Base-by-base conservation (phyloP, 2,329 filamentous ascomycete species). In the Dissoconium aciculare region DNA sequence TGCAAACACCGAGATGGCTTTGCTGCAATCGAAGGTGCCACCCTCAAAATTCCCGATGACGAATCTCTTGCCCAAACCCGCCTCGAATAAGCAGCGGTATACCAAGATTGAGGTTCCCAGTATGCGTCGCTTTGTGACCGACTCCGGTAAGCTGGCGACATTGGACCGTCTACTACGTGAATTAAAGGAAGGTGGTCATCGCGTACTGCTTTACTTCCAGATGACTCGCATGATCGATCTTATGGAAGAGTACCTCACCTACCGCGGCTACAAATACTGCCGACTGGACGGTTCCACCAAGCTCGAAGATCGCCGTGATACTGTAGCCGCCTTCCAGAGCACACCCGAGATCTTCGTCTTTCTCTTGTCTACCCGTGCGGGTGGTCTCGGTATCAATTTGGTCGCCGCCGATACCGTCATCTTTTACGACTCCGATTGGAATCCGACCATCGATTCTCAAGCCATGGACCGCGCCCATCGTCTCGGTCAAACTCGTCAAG, bases 151-250 rank as follows among this genome's bases (percentile, higher is more conserved):
- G 62, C 71, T 98, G 37, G 85, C 84, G 27, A 83, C 84, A 51
- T 66, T 98, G 30, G 89, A 98, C 53, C 67, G 81, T 42, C 66
- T 98, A 11, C 68, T 98, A 10, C 80, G 80, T 53, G 71, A 84
- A 54, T 74, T 98, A 49, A 98, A 95, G 67, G 78, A 83, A 39
- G 81, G 79, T 40, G 80, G 80, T 19, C 89, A 98, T 47, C 84
- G 89, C 50, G 89, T 98, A 13, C 66, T 98, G 32, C 65, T 98
- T 12, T 98, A 98, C 67, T 98, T 98, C 80, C 89, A 98, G 65
- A 98, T 98, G 89, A 98, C 89, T 3, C 80, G 82, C 51, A 98
- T 98, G 89, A 95, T 98, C 51, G 87, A 98, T 54, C 65, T 98
- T 37, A 95, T 95, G 81, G 89, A 98, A 56, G 89, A 98, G 58